Evolutionary conservation across 2,329 filamentous ascomycete species (phyloP).

Genomic region (Arthrocladium fulminans): DNA sequence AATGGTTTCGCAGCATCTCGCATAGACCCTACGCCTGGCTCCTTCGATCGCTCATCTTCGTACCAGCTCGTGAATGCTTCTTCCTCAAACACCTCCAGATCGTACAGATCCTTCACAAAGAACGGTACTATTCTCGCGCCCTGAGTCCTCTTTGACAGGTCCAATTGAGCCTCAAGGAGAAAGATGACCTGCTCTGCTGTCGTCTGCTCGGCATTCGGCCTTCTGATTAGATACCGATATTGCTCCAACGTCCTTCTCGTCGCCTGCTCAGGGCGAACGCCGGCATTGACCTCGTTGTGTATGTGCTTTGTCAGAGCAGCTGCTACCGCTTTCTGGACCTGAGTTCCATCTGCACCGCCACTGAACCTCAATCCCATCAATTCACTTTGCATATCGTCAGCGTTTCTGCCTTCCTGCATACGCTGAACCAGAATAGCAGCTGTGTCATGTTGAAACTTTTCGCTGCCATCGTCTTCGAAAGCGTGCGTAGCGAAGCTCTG

Average conservation of each 20-base stretch:
- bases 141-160: conserved; percentile 57
- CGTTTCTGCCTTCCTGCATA: conserved; percentile 59
- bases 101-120: conserved; percentile 74
- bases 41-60: conserved; percentile 61
- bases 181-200: conserved; percentile 72
- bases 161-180: conserved; percentile 69
- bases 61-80: conserved; percentile 87
- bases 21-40: conserved; percentile 61
- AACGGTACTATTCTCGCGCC: conserved; percentile 64
- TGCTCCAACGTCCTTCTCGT: conserved; percentile 55
- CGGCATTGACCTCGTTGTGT: conserved; percentile 55
- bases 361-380: conserved; percentile 88
- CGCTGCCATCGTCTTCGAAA: conserved; percentile 49
- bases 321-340: conserved; percentile 79
- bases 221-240: conserved; percentile 53
- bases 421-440: conserved; percentile 80
- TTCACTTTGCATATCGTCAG: conserved; percentile 85
- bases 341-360: conserved; percentile 79
- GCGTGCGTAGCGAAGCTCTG: conserved; percentile 66
- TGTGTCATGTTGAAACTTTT: conserved; percentile 77
- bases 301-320: conserved; percentile 77
- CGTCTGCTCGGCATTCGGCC: conserved; percentile 51
- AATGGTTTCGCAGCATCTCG: conserved; percentile 66
- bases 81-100: conserved; percentile 75
- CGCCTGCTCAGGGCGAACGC: conserved; percentile 55